Conservation (phyloP, 345 rosid genomes). For the thale cress (Arabidopsis thaliana) region TAIR10.1 NC_003070.9:18403501-18404000, state of each 20-base stretch:
- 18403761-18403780: slow-evolving; percentile 50
- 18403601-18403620: slow-evolving; percentile 82
- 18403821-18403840: slow-evolving; percentile 24
- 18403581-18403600: slow-evolving; percentile 95
- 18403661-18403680: slow-evolving; percentile 1
- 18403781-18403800: no score
- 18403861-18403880: slow-evolving; percentile 87
- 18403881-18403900: slow-evolving; percentile 96
- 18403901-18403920: slow-evolving; percentile 88
- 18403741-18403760: slow-evolving; percentile 86
- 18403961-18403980: slow-evolving; percentile 76
- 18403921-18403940: slow-evolving; percentile 84
- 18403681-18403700: slow-evolving; percentile 49
- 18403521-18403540: slow-evolving; percentile 17
- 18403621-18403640: slow-evolving; percentile 61
- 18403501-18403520: slow-evolving; percentile 26
- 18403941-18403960: slow-evolving; percentile 72
- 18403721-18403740: slow-evolving; percentile 89
- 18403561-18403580: slow-evolving; percentile 98
- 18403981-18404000: slow-evolving; percentile 68
- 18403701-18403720: slow-evolving; percentile 79
- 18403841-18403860: slow-evolving; percentile 71
- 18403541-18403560: slow-evolving; percentile 54
- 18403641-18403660: slow-evolving; percentile 34
- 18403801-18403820: slow-evolving; percentile 4